phyloP scores from a whole-genome alignment of 1,284 basidiomycete species.

The Melanopsichium pennsylvanicum region DNA sequence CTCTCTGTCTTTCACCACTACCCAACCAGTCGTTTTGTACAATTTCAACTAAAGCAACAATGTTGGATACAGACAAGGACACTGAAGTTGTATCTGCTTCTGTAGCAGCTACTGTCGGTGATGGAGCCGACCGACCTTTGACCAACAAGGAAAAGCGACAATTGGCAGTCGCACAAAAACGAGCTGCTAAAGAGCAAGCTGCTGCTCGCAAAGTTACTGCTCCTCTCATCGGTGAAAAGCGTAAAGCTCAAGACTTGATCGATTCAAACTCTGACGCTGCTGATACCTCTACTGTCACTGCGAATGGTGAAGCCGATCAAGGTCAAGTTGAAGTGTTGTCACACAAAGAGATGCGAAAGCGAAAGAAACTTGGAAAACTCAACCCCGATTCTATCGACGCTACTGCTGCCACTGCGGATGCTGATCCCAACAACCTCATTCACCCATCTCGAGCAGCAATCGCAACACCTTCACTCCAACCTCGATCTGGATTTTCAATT shows the following conservation, averaged over 20 bases:
- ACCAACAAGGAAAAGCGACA: conserved; percentile 60
- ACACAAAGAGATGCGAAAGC: conserved; percentile 61
- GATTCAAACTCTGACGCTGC: too few relatives aligned
- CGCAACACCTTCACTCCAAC: neutral
- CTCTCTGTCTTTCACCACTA: too few relatives aligned
- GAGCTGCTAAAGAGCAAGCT: conserved; percentile 34
- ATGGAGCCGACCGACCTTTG: conserved; percentile 13
- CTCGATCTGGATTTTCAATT: conserved; percentile 73
- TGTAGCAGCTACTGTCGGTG: neutral
- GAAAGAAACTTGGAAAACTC: conserved; percentile 38
- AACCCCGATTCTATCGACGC: conserved; percentile 1
- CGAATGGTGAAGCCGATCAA: conserved; percentile 68
- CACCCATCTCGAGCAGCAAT: conserved; percentile 16
- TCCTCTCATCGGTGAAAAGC: neutral
- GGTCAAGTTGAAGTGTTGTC: conserved; percentile 52
- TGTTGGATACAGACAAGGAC: conserved; percentile 8
- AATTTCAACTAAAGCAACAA: too few relatives aligned
- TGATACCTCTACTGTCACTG: conserved; percentile 75
- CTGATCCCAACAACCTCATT: conserved; percentile 33
- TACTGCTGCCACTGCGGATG: neutral
- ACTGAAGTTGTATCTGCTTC: too few relatives aligned
- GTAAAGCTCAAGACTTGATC: too few relatives aligned
- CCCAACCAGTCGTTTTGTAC: too few relatives aligned
- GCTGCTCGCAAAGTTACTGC: conserved; percentile 7
- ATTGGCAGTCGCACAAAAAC: conserved; percentile 39